A percentile compares a stretch with the other conserved stretches of the same genome.
These are phyloP conservation scores for Colletotrichum acutatum DNA, from an alignment of 2,329 filamentous ascomycete genomes.

Conservation along the genomic window DNA sequence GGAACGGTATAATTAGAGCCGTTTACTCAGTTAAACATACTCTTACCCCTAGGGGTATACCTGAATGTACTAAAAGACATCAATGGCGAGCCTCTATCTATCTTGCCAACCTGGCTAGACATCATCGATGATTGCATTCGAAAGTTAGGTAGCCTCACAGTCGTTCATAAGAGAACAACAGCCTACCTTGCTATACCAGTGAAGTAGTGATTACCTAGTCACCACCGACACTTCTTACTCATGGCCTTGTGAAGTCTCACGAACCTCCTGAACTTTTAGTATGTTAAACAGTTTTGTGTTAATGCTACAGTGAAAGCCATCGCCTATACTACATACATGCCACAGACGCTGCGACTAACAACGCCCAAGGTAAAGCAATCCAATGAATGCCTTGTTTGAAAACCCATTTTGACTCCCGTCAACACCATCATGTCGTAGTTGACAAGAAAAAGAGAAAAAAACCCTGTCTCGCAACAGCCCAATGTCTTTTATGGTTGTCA, in stretches of 20 bases:
- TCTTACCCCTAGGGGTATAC: too few species aligned
- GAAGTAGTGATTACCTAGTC: fast-evolving
- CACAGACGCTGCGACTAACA: not conserved
- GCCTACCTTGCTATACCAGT: too few species aligned
- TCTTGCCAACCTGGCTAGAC: not conserved
- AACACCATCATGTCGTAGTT: not conserved
- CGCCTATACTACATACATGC: not conserved
- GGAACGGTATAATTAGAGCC: too few species aligned
- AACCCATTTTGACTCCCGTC: not conserved
- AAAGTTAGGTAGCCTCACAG: too few species aligned
- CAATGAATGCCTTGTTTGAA: not conserved
- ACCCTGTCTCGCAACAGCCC: constrained; percentile 17
- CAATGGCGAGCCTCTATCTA: not conserved
- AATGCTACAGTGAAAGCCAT: not conserved
- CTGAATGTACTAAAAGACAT: too few species aligned
- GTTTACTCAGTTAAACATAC: too few species aligned
- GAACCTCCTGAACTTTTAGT: not conserved
- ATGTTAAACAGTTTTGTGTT: not conserved
- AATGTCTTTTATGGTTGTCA: not conserved
- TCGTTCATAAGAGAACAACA: too few species aligned
- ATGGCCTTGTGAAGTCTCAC: not conserved
- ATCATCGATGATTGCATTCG: not conserved
- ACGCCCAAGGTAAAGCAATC: not conserved
- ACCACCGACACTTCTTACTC: not conserved
- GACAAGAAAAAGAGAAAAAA: not conserved